Evolutionary conservation across 1,139 yeast genomes (phyloP).

Genomic region (Yamadazyma epiphylla): DNA sequence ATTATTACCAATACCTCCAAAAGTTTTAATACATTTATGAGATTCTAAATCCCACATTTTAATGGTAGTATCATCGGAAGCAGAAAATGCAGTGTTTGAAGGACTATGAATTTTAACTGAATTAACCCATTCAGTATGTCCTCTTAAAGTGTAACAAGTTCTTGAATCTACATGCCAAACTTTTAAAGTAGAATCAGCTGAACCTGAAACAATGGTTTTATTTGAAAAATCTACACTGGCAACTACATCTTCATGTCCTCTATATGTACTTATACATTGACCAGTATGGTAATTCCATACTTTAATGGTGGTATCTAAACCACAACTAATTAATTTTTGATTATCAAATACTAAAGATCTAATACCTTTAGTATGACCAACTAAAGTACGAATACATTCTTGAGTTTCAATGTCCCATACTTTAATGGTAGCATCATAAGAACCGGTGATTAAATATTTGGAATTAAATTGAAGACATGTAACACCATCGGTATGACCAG

Average conservation of each 20-base stretch:
- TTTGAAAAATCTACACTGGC: constrained; percentile 75
- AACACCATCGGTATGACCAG: constrained; percentile 86
- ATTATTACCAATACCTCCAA: constrained; percentile 67
- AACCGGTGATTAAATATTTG: constrained; percentile 81
- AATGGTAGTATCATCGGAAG: constrained; percentile 88
- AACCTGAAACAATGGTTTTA: constrained; percentile 85
- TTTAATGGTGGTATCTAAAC: constrained; percentile 84
- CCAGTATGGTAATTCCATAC: constrained; percentile 97
- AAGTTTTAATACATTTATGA: constrained; percentile 73
- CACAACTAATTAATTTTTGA: constrained; percentile 86
- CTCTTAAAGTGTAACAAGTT: constrained; percentile 87
- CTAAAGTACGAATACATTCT: constrained; percentile 66
- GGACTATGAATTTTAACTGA: constrained; percentile 81
- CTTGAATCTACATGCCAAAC: constrained; percentile 96
- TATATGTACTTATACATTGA: constrained; percentile 85
- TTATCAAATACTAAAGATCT: constrained; percentile 81
- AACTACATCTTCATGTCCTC: constrained; percentile 89
- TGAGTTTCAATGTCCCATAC: constrained; percentile 88
- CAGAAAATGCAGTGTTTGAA: constrained; percentile 77
- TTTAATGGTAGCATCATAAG: constrained; percentile 83
- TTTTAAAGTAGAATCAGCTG: constrained; percentile 87
- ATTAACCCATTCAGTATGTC: constrained; percentile 91
- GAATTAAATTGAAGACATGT: constrained; percentile 79
- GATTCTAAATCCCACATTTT: constrained; percentile 91
- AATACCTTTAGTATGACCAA: constrained; percentile 85